Evolutionary conservation across 768 basidiomycete genomes (phyloP), one percentile per base, ranked within the genome.

Genomic region (Pleurotus eryngii): DNA sequence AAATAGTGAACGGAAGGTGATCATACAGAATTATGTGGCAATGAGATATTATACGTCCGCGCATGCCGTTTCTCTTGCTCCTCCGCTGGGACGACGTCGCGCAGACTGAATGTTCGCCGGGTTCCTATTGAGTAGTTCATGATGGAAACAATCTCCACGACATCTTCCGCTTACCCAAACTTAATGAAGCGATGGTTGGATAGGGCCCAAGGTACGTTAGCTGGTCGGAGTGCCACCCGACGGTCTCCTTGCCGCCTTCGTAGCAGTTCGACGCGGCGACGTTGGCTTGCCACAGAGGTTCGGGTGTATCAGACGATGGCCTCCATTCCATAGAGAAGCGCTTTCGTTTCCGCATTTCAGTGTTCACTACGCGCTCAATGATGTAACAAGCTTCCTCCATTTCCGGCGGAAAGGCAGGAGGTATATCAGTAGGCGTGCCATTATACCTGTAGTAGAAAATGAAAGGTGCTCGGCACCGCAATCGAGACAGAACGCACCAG

Each of bases 231-330:
- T 93, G 92, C 65, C 81, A 86, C 0, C 92, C 91, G 3, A 93
- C 91, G 49, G 84, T 83, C 68, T 92, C 90, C 65, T 87, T 86
- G 38, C 81, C 79, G n/a, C 90, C 90, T 66, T 86, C 82, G 59
- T 93, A 93, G 61, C 90, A 87, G 63, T 93, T 93, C 2, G 90
- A 83, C 1, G 90, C 91, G 3, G 91, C 91, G 20, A 93, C 90
- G 61, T 92, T 93, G 1, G 91, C 92, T 54, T 82, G 76, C 91
- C 92, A 93, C 9, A 54, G 22, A 5, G 60, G 61, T 26, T 64
- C 65, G 12, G 50, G 64, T 22, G 45, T 59, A 3, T 6, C 14
- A 17, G 43, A n/a, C 14, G 63, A 70, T 1, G 73, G 76, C 22
- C 67, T 76, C 88, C 89, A 93, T 69, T 93, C 92, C 4, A 87